Evolutionary conservation across 768 basidiomycete genomes (phyloP).

Genomic region (Macrocybe gigantea): DNA sequence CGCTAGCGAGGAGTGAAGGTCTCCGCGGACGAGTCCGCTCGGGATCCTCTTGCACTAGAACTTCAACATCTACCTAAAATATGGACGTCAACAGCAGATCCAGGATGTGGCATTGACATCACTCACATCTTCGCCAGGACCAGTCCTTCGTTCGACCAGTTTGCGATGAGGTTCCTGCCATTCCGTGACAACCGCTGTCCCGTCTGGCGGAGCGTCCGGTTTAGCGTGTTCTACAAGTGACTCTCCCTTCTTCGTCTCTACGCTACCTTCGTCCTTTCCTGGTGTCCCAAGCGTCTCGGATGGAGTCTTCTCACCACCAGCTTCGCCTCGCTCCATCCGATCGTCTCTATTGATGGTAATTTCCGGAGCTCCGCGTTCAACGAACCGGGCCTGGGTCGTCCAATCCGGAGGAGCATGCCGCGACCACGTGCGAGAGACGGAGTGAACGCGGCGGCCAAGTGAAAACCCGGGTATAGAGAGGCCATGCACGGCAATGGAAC

Average conservation of each 20-base stretch:
- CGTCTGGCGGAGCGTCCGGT: constrained; percentile 38
- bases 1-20: too few relatives aligned
- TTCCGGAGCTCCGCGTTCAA: constrained; percentile 59
- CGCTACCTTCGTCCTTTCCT: constrained; percentile 11
- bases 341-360: constrained; percentile 83
- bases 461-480: constrained; percentile 95
- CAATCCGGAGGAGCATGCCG: constrained; percentile 78
- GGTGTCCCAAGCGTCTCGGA: constrained; percentile 9
- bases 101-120: too few relatives aligned
- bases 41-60: constrained; percentile 48
- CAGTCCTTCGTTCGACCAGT: constrained; percentile 54
- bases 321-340: constrained; percentile 37
- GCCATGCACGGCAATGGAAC: constrained; percentile 83
- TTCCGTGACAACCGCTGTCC: constrained; percentile 37
- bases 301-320: constrained; percentile 4
- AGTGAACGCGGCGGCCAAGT: constrained; percentile 86
- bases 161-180: constrained; percentile 70
- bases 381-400: constrained; percentile 69
- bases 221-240: neutral
- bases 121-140: constrained; percentile 65
- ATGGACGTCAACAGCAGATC: neutral
- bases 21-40: constrained; percentile 33
- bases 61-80: neutral
- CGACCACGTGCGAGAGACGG: constrained; percentile 86
- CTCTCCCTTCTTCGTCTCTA: constrained; percentile 3